These are phyloP conservation scores for Torrubiellomyces zombiae DNA, from an alignment of 2,329 filamentous ascomycete species.

Conservation along the genomic window DNA sequence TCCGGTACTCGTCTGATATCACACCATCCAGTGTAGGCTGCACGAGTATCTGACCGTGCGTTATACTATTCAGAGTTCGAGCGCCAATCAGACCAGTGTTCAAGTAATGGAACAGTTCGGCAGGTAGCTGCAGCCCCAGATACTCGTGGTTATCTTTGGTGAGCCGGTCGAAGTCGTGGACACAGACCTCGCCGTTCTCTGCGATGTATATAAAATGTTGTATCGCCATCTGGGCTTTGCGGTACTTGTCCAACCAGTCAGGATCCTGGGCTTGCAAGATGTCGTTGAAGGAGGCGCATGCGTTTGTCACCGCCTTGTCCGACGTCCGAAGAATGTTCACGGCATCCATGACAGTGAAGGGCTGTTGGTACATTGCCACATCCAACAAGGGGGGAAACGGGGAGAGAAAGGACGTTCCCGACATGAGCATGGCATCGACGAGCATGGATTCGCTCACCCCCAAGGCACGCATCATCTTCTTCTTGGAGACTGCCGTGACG, in stretches of 20 bases:
- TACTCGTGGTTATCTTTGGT: constrained; percentile 80
- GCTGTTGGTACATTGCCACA: constrained; percentile 34
- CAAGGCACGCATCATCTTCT: constrained; percentile 52
- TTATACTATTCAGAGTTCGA: constrained; percentile 66
- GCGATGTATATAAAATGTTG: constrained; percentile 77
- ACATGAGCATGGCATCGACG: constrained; percentile 67
- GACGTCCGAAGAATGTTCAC: constrained; percentile 57
- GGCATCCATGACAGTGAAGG: constrained; percentile 54
- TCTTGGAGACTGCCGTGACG: constrained; percentile 48
- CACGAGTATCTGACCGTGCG: constrained; percentile 61
- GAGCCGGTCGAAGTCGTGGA: constrained; percentile 55
- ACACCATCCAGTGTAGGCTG: constrained; percentile 76
- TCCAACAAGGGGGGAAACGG: constrained; percentile 64
- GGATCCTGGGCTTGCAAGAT: constrained; percentile 54
- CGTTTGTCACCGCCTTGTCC: constrained; percentile 51
- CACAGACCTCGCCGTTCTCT: constrained; percentile 58
- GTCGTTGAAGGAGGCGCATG: constrained; percentile 67
- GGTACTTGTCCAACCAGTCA: constrained; percentile 73
- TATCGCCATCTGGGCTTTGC: constrained; percentile 68
- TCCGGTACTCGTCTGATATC: constrained; percentile 63
- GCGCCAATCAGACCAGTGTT: constrained; percentile 68
- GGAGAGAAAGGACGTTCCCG: constrained; percentile 65
- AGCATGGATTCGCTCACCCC: constrained; percentile 55
- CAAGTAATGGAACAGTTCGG: constrained; percentile 82
- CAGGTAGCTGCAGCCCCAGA: constrained; percentile 73